phyloP scores from a whole-genome alignment of 1,284 basidiomycete genomes.

The Kwoniella shivajii region DNA sequence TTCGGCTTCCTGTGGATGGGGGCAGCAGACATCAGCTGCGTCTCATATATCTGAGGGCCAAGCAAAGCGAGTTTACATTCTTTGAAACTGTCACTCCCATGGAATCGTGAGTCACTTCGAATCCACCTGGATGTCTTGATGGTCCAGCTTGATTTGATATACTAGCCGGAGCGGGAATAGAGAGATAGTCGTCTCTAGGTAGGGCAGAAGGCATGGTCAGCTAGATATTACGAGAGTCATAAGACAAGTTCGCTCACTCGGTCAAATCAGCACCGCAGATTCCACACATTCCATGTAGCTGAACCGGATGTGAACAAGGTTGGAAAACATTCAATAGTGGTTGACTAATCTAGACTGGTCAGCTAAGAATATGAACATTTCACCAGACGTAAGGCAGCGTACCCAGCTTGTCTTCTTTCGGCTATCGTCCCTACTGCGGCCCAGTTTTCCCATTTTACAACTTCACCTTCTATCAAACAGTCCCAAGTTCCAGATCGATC shows the following conservation, averaged over 20 bases:
- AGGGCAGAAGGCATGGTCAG: neutral
- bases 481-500: constrained; percentile 73
- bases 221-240: neutral
- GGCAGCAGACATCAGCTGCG: constrained; percentile 50
- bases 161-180: constrained; percentile 74
- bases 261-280: constrained; percentile 93
- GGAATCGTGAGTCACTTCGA: constrained; percentile 53
- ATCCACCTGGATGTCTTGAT: constrained; percentile 37
- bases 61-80: constrained; percentile 25
- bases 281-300: constrained; percentile 87
- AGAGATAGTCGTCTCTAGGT: constrained; percentile 77
- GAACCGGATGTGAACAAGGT: constrained; percentile 90
- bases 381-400: constrained; percentile 58
- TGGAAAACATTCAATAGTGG: constrained; percentile 71
- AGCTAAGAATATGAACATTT: constrained; percentile 13
- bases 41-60: too few relatives aligned
- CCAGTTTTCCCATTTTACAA: constrained; percentile 46
- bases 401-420: constrained; percentile 40
- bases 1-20: constrained; percentile 73
- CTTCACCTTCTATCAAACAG: constrained; percentile 70
- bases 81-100: constrained; percentile 55
- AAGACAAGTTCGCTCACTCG: constrained; percentile 61
- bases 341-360: constrained; percentile 16
- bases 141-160: constrained; percentile 68
- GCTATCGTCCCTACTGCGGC: constrained; percentile 35